These are phyloP conservation scores for Cyclotella distinguenda DNA, from an alignment of 108 stramenopile genomes.

Conservation along the genomic window DNA sequence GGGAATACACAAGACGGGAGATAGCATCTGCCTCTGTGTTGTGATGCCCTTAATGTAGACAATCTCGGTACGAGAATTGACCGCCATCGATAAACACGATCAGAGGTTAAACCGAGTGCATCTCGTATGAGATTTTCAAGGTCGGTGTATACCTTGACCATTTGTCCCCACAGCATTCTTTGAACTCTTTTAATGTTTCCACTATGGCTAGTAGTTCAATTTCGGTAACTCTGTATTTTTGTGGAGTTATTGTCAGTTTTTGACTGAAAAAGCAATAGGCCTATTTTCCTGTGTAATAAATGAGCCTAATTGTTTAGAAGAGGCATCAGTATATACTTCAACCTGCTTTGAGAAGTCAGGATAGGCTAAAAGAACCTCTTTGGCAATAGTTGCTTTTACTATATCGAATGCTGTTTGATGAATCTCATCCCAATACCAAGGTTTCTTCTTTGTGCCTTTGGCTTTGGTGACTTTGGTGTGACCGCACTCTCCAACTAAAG, in stretches of 20 bases:
- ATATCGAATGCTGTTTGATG: conserved; percentile 49
- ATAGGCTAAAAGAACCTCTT: conserved; percentile 44
- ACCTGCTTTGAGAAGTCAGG: conserved; percentile 46
- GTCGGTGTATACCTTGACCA: conserved; percentile 15
- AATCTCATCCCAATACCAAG: conserved; percentile 34
- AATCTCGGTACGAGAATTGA: conserved; percentile 9
- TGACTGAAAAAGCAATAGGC: conserved; percentile 48
- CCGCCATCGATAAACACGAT: conserved; percentile 8
- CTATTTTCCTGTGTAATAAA: too few relatives aligned
- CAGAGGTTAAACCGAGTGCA: conserved; percentile 4
- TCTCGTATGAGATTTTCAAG: conserved; percentile 17
- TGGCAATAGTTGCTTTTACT: conserved; percentile 35
- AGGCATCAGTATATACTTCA: too few relatives aligned
- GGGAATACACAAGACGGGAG: conserved; percentile 1
- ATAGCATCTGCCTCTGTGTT: conserved; percentile 30
- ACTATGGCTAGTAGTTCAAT: conserved; percentile 51
- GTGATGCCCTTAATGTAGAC: conserved; percentile 24
- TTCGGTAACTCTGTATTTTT: conserved; percentile 41
- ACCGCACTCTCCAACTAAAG: conserved; percentile 22
- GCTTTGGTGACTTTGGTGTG: background rate
- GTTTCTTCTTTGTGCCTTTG: conserved; percentile 9
- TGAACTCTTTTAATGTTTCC: conserved; percentile 56
- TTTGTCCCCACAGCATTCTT: conserved; percentile 46
- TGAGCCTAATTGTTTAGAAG: too few relatives aligned
- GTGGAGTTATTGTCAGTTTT: conserved; percentile 41